Evolutionary conservation across 768 basidiomycete genomes (phyloP).

Genomic region (Rhodotorula sphaerocarpa): DNA sequence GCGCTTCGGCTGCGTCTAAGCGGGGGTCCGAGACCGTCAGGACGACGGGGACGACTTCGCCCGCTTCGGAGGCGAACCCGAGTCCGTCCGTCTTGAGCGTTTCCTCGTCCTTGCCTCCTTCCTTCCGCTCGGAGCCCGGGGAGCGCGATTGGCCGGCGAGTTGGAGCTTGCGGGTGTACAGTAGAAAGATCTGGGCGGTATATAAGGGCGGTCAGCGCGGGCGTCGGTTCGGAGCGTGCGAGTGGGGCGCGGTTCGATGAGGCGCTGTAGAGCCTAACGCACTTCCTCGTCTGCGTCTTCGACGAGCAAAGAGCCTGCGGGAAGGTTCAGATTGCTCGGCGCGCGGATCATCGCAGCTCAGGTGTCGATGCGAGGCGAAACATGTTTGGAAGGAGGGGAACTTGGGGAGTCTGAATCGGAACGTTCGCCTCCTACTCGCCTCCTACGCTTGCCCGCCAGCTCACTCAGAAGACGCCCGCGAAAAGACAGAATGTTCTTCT

Average conservation of each 20-base stretch:
- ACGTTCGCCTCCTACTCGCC: too few relatives aligned
- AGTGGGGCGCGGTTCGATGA: neutral
- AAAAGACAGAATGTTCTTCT: too few relatives aligned
- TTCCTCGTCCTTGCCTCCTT: neutral
- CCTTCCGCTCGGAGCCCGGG: neutral
- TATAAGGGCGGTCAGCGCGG: neutral
- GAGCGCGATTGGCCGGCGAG: neutral
- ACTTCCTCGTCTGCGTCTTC: conserved; percentile 28
- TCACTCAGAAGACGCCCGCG: too few relatives aligned
- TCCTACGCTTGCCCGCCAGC: too few relatives aligned
- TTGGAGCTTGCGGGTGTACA: conserved; percentile 18
- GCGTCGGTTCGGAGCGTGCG: neutral
- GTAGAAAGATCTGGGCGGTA: conserved; percentile 17
- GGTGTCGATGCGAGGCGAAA: neutral
- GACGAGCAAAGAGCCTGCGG: neutral
- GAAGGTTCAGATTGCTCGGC: neutral
- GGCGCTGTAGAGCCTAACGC: neutral
- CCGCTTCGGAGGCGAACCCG: neutral
- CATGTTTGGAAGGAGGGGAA: too few relatives aligned
- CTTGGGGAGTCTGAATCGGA: too few relatives aligned
- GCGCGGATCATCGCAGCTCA: neutral
- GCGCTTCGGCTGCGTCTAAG: neutral
- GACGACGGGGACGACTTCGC: conserved; percentile 5
- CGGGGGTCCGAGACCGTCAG: neutral
- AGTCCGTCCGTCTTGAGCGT: neutral